These are phyloP conservation scores for Gentiana dahurica DNA, from an alignment of 257 asterid genomes.

Conservation along the genomic window DNA sequence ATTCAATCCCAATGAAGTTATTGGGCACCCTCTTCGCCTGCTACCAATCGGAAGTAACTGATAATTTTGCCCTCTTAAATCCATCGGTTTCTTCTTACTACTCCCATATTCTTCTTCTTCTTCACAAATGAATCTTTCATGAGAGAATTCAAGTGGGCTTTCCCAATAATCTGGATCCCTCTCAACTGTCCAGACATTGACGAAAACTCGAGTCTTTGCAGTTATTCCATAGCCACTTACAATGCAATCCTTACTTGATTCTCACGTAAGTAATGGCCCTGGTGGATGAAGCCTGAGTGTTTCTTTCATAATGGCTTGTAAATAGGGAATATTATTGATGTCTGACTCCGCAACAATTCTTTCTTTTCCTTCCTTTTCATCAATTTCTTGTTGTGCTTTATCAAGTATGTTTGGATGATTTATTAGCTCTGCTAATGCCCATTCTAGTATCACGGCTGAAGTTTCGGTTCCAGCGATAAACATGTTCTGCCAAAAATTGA, in stretches of 20 bases:
- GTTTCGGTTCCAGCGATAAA: constrained; percentile 54
- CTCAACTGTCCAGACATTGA: constrained; percentile 51
- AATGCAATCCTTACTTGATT: constrained; percentile 38
- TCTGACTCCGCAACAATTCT: constrained; percentile 47
- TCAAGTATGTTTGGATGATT: constrained; percentile 34
- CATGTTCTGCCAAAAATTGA: constrained; percentile 28
- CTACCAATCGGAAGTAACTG: constrained; percentile 59
- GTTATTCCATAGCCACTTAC: constrained; percentile 33
- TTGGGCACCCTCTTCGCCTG: constrained; percentile 67
- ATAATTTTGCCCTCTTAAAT: constrained; percentile 64
- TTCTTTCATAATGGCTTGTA: constrained; percentile 50
- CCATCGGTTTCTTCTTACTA: constrained; percentile 24
- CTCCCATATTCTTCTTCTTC: constrained; percentile 16
- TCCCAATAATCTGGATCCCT: constrained; percentile 54
- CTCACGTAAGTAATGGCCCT: constrained; percentile 38
- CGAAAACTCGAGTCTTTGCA: constrained; percentile 36
- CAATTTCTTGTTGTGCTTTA: constrained; percentile 40
- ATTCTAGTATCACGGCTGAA: constrained; percentile 44
- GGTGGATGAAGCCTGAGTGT: constrained; percentile 55
- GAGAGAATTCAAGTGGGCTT: constrained; percentile 42
- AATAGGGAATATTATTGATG: constrained; percentile 35
- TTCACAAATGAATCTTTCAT: constrained; percentile 35
- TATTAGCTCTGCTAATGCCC: constrained; percentile 63
- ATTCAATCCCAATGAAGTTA: constrained; percentile 50
- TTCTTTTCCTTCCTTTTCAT: constrained; percentile 19